Base-by-base conservation (phyloP, 1,284 basidiomycete species). In the Volvariella volvacea region DNA sequence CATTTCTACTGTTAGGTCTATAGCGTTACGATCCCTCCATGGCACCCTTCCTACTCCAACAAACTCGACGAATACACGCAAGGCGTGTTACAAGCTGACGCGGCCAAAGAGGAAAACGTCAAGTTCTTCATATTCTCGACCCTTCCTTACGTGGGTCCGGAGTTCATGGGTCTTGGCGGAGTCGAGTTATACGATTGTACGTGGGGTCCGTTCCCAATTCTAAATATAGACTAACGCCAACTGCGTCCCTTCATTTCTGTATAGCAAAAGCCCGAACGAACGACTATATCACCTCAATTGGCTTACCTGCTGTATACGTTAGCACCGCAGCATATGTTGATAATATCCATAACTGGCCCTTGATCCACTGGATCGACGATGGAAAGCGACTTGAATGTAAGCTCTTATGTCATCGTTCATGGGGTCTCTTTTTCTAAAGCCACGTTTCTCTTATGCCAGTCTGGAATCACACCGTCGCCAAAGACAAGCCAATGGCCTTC, bases 141-240 rank as follows among this genome's bases (percentile, higher is more conserved):
- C 15, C 32, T 51, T 20, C 48, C 50, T 12, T 51, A 51, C 21
- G 45, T 51, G 16, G 48, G 50, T 19, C 48, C 45, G 17, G 45
- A 47, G 6, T 49, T 40, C 25, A 51, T 51, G 50, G 48, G 45
- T 33, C 43, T 51, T n/a, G 45, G 48, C 17, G 50, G 50, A 1
- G 45, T 51, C 9, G 48, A 49, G 22, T 42, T 51, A n/a, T 51
- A 51, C 28, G 50, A 51, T 33, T 47, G 50, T 51, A 16, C 40
- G 44, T 42, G 20, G 10, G 12, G 17, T 17, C 4, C 17, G 17
- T 38, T 14, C 36, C 21, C 17, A 38, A n/a, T 20, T 38, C 15
- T 14, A 20, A n/a, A 4, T 3, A 12, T 38, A 17, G 17, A 38
- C 16, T n/a, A n/a, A n/a, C n/a, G n/a, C n/a, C n/a, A n/a, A n/a